These are phyloP conservation scores for Kalmusia sp. DNA, from an alignment of 2,329 filamentous ascomycete species.

Conservation along the genomic window DNA sequence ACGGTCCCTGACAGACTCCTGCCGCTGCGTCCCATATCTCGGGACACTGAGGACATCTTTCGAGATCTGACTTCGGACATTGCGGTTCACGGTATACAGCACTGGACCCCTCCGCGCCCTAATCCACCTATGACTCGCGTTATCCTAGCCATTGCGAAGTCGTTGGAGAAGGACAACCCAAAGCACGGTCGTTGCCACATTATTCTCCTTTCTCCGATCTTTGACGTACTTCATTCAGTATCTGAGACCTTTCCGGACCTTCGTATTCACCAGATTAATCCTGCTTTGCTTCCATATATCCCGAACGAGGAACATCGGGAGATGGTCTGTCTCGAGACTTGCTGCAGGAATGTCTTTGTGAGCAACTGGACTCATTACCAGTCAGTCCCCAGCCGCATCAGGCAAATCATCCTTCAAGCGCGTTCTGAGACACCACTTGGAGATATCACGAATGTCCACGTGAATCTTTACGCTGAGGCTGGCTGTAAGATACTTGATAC, in stretches of 20 bases:
- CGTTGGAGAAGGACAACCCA: constrained; percentile 20
- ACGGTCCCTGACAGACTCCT: constrained; percentile 34
- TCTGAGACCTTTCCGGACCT: constrained; percentile 28
- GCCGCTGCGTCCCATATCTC: constrained; percentile 22
- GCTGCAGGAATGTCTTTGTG: constrained; percentile 34
- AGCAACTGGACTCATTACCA: constrained; percentile 35
- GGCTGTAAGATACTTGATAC: constrained; percentile 34
- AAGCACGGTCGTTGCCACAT: constrained; percentile 32
- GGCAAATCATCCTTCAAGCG: constrained; percentile 34
- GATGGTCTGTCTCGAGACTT: constrained; percentile 22
- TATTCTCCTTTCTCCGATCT: constrained; percentile 34
- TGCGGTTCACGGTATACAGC: constrained; percentile 26
- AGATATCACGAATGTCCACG: constrained; percentile 25
- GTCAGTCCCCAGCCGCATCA: constrained; percentile 26
- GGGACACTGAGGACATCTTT: constrained; percentile 24
- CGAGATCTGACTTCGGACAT: constrained; percentile 26
- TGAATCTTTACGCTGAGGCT: constrained; percentile 28
- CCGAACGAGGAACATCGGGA: constrained; percentile 17
- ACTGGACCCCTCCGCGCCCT: constrained; percentile 34
- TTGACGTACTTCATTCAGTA: constrained; percentile 28
- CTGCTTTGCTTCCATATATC: constrained; percentile 31
- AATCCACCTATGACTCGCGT: constrained; percentile 38
- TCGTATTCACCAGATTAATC: constrained; percentile 36
- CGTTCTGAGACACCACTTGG: constrained; percentile 30
- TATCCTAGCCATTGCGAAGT: constrained; percentile 30